A percentile compares a stretch with the other conserved stretches of the same genome.
These are phyloP conservation scores for Eutrema heterophyllum DNA, from an alignment of 345 rosid genomes.

Conservation along the genomic window DNA sequence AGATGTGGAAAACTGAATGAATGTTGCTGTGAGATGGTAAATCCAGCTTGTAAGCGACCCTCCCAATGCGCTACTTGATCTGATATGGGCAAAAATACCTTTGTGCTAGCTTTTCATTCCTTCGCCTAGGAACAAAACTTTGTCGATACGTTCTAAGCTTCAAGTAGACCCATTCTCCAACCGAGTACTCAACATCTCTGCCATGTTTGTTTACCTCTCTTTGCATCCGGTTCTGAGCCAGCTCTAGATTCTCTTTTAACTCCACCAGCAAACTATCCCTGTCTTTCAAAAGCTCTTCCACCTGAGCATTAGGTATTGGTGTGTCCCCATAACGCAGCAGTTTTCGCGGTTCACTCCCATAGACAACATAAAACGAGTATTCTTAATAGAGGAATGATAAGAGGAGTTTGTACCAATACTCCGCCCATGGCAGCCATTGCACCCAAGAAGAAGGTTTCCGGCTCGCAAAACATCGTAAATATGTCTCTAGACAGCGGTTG, in stretches of 20 bases:
- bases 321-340: background rate
- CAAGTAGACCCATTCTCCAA: background rate
- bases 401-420: background rate
- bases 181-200: accelerated
- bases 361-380: background rate
- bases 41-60: background rate
- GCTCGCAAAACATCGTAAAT: background rate
- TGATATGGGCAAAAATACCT: accelerated
- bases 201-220: background rate
- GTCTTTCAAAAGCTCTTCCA: accelerated
- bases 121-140: accelerated
- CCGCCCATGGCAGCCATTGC: background rate
- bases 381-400: background rate
- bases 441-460: background rate
- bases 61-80: accelerated
- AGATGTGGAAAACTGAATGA: background rate
- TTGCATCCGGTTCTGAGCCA: accelerated
- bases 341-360: background rate
- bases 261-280: background rate
- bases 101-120: background rate
- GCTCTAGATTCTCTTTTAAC: background rate
- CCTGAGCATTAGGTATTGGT: background rate
- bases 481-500: background rate
- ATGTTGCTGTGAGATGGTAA: background rate
- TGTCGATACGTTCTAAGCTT: background rate